phyloP scores from a whole-genome alignment of 805 yeast species.

The Teunomyces barrocoloradensis region DNA sequence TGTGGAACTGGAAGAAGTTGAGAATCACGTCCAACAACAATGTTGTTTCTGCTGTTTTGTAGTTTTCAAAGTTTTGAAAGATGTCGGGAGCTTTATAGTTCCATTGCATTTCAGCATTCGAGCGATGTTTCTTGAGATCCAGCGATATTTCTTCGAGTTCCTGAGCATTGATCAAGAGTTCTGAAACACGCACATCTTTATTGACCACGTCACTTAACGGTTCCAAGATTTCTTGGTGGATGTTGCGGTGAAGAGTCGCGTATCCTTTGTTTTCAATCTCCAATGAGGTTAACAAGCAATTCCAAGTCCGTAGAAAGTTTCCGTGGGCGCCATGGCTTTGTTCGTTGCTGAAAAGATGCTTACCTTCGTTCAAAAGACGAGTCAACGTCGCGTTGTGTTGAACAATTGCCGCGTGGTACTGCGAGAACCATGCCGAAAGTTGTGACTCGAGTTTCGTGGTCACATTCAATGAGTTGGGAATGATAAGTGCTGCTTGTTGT shows the following conservation, averaged over 20 bases:
- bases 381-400: slow-evolving; percentile 20
- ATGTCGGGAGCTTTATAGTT: slow-evolving; percentile 73
- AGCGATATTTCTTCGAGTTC: slow-evolving; percentile 40
- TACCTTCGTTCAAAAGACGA: slow-evolving; percentile 19
- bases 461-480: slow-evolving; percentile 33
- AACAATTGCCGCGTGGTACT: slow-evolving; percentile 15
- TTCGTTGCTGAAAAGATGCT: slow-evolving; percentile 16
- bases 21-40: slow-evolving; percentile 61
- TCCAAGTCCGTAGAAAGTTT: slow-evolving; percentile 42
- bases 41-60: slow-evolving; percentile 61
- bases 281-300: slow-evolving; percentile 48
- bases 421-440: slow-evolving; percentile 34
- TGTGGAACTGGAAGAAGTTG: slow-evolving; percentile 48
- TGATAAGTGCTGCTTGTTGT: slow-evolving; percentile 37
- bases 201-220: slow-evolving; percentile 54
- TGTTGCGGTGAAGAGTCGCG: slow-evolving; percentile 43
- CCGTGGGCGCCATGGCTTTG: slow-evolving; percentile 30
- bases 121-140: slow-evolving; percentile 14
- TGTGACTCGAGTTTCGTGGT: slow-evolving; percentile 28
- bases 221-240: slow-evolving; percentile 54
- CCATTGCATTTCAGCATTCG: slow-evolving; percentile 60
- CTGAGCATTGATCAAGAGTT: slow-evolving; percentile 48
- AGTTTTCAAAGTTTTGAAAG: slow-evolving; percentile 69
- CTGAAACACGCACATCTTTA: slow-evolving; percentile 54
- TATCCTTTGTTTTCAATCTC: slow-evolving; percentile 49